Evolutionary conservation across 345 rosid genomes (phyloP).

Genomic region (Carallia brachiata): DNA sequence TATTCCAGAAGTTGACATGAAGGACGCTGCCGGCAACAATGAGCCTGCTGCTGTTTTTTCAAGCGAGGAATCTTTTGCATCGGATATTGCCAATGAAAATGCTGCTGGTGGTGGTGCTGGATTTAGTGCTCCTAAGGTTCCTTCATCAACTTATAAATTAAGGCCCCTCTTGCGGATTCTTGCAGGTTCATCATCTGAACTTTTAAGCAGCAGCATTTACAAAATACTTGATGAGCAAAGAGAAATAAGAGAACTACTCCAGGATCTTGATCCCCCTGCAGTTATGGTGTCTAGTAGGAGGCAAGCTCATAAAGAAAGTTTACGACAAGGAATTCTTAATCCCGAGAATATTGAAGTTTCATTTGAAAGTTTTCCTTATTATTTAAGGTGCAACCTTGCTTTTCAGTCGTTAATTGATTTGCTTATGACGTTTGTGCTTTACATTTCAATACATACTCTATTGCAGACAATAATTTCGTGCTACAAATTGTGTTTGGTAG

Average conservation of each 20-base stretch:
- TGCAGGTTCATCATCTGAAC: constrained; percentile 52
- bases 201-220: constrained; percentile 52
- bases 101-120: constrained; percentile 47
- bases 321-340: constrained; percentile 62
- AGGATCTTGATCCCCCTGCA: constrained; percentile 48
- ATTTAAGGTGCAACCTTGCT: constrained; percentile 52
- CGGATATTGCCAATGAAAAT: constrained; percentile 47
- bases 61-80: constrained; percentile 49
- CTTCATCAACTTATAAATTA: constrained; percentile 54
- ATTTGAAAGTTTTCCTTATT: constrained; percentile 82
- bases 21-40: constrained; percentile 51
- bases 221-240: constrained; percentile 61
- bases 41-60: constrained; percentile 55
- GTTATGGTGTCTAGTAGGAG: constrained; percentile 52
- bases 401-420: background rate
- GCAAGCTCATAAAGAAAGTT: constrained; percentile 65
- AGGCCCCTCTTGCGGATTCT: constrained; percentile 67
- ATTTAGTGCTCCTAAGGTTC: constrained; percentile 54
- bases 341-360: constrained; percentile 70
- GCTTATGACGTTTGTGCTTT: background rate
- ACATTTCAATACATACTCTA: background rate
- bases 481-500: too few relatives aligned
- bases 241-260: constrained; percentile 53
- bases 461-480: background rate
- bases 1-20: constrained; percentile 61